Evolutionary conservation across 2,329 filamentous ascomycete genomes (phyloP), one percentile per base, ranked within the genome.

Genomic region (Phaeoacremonium minimum): DNA sequence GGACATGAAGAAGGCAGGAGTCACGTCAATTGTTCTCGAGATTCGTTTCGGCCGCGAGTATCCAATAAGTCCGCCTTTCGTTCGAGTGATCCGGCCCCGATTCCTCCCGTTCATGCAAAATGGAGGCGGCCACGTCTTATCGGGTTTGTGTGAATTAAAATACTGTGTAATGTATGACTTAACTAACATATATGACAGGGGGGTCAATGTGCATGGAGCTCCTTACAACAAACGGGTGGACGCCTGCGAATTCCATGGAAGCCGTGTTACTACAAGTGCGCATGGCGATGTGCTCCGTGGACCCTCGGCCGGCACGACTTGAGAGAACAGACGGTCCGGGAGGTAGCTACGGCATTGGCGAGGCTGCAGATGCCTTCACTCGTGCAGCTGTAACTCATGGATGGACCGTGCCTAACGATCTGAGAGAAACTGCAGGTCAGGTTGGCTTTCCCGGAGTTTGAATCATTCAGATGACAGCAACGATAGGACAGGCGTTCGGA

Each of bases 151-250:
- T 6, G 12, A 17, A 8, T 2, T 13, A 32, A 6, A 32, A 15
- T 7, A 5, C 11, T 13, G 7, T 12, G 9, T 3, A 18, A 22
- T 18, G n/a, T n/a, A n/a, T n/a, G n/a, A n/a, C n/a, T n/a, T n/a
- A n/a, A n/a, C 18, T 37, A 28, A 32, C 35, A 18, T 38, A 14
- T 41, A 95, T 90, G 0, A 65, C 71, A 2, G 90, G 90, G 16
- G 90, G 90, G 2, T 86, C 89, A 2, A 77, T 96, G 63, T 80
- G 77, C 57, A 90, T 94, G 79, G 83, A 93, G 58, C 70, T 93
- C 5, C 70, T 95, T 43, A 95, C 89, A 2, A 88, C 83, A 56
- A 77, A 78, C 6, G 90, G 89, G 17, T 96, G 90, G 90, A 80
- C 73, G 15, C 80, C 85, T 0, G 80, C 75, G 2, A 77, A 73